Percentiles rank a stretch among this genome's conserved stretches.
phyloP scores from a whole-genome alignment of 2,329 filamentous ascomycete genomes.

The Fusarium sp. region DNA sequence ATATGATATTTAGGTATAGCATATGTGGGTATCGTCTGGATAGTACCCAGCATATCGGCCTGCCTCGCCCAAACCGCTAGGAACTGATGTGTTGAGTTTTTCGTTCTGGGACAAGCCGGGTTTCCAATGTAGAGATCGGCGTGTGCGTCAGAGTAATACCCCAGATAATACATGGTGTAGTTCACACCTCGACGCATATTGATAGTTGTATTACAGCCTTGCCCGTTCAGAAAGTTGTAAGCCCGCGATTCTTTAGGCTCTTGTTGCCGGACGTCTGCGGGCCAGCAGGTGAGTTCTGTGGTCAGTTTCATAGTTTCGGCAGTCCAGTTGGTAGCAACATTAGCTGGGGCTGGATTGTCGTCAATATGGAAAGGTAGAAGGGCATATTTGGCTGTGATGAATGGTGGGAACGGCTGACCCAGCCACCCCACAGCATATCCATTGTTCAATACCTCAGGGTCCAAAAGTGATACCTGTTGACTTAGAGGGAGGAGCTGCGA shows the following conservation, averaged over 20 bases:
- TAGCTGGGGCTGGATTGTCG: neutral
- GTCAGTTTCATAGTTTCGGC: slow-evolving; percentile 48
- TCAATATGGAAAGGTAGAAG: slow-evolving; percentile 57
- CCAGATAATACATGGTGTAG: slow-evolving; percentile 57
- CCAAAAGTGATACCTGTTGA: slow-evolving; percentile 46
- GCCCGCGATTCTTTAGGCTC: neutral
- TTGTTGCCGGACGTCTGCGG: slow-evolving; percentile 40
- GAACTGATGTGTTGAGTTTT: slow-evolving; percentile 54
- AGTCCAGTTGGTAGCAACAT: neutral
- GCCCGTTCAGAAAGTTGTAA: slow-evolving; percentile 53
- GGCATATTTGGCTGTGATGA: slow-evolving; percentile 57
- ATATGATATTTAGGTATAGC: slow-evolving; percentile 46
- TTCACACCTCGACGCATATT: slow-evolving; percentile 25
- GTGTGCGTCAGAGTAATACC: slow-evolving; percentile 54
- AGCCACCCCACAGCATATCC: slow-evolving; percentile 62
- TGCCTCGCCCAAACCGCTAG: slow-evolving; percentile 45
- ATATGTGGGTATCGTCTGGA: neutral
- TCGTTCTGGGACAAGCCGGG: slow-evolving; percentile 47
- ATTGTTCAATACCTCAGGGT: slow-evolving; percentile 56
- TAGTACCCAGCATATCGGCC: neutral
- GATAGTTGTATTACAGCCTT: slow-evolving; percentile 52
- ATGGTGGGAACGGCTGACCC: slow-evolving; percentile 58
- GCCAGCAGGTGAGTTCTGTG: slow-evolving; percentile 56
- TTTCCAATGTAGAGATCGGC: slow-evolving; percentile 51
- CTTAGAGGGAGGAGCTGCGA: slow-evolving; percentile 36